Base-by-base conservation (phyloP, 306 rosid species). In the Glycine latifolia region DNA sequence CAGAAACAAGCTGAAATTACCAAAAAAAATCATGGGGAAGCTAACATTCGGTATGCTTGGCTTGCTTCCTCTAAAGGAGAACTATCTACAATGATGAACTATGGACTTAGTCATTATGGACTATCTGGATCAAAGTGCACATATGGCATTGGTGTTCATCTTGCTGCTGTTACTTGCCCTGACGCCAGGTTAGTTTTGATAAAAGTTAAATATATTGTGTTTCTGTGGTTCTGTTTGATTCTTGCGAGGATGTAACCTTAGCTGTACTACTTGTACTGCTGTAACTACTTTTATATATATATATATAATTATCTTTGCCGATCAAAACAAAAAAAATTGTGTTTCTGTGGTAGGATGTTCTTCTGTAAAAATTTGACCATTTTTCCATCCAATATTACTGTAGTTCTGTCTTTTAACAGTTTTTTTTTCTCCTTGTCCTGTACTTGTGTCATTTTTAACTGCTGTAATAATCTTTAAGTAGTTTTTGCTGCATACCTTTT, bases 31-130 rank as follows among this genome's bases (percentile, higher is more conserved):
- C 95, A 86, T 4, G 95, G 91, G 26, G 87, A 88, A 75, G 91
- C 97, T 10, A 93, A 93, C 86, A 84, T 90, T 80, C 93, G 66
- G 55, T 86, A 86, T 85, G 99, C 94, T 75, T 95, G 97, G 99
- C 92, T 93, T 83, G 71, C 97, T 84, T 74, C 82, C 75, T 89
- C 92, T 33, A 88, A 89, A 79, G 86, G 59, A 63, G 95, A 89
- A 50, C 78, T 90, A 7, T 83, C 94, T 48, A 84, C 89, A 37
- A 68, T 93, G 82, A 71, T 87, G 86, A 72, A 76, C 66, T 81
- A 88, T 83, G 99, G 97, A 71, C 89, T 91, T 77, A 92, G 97
- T 67, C 88, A 90, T 86, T 89, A 84, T 86, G 89, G 89, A 72
- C 82, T 62, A 54, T 82, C 92, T 56, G 15, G 76, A 55, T 84